A percentile compares a stretch with the other conserved stretches of the same genome.
Conservation (phyloP, 768 basidiomycete species). For the Amanita molliuscula region DNA sequence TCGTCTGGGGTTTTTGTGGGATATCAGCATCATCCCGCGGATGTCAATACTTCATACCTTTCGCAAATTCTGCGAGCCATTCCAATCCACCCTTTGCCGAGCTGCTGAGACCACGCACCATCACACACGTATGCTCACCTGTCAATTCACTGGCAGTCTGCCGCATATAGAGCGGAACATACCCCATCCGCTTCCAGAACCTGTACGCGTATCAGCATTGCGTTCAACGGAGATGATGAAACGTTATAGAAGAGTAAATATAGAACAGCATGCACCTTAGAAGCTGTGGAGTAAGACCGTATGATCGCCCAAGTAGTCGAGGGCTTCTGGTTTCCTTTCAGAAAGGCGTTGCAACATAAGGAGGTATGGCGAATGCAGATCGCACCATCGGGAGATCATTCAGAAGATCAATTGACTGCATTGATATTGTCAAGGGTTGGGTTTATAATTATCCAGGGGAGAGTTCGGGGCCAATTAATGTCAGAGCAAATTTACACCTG, state of each 20-base stretch:
- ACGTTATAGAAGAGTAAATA: not conserved
- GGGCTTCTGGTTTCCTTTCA: slow-evolving; percentile 78
- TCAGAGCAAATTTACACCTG: not conserved
- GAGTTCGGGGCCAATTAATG: not conserved
- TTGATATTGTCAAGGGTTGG: not conserved
- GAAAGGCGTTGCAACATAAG: slow-evolving; percentile 83
- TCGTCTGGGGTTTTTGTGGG: slow-evolving; percentile 75
- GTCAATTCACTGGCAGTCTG: slow-evolving; percentile 94
- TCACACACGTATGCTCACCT: slow-evolving; percentile 93
- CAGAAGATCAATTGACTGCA: slow-evolving; percentile 39
- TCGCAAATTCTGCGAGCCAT: slow-evolving; percentile 86
- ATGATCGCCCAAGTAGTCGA: slow-evolving; percentile 95
- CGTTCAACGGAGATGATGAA: not conserved
- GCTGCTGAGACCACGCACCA: slow-evolving; percentile 80
- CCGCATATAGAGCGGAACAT: slow-evolving; percentile 83
- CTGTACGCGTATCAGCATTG: slow-evolving; percentile 19
- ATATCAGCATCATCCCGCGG: not conserved
- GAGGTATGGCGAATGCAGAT: slow-evolving; percentile 73
- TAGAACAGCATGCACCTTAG: slow-evolving; percentile 42
- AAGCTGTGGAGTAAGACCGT: slow-evolving; percentile 82
- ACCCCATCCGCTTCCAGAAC: slow-evolving; percentile 96
- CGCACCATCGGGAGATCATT: slow-evolving; percentile 74
- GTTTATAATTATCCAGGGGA: not conserved
- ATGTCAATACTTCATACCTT: slow-evolving; percentile 35
- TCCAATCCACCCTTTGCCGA: slow-evolving; percentile 50